These are phyloP conservation scores for Limonium bicolor DNA, from an alignment of 148 eudicot genomes.

Conservation along the genomic window DNA sequence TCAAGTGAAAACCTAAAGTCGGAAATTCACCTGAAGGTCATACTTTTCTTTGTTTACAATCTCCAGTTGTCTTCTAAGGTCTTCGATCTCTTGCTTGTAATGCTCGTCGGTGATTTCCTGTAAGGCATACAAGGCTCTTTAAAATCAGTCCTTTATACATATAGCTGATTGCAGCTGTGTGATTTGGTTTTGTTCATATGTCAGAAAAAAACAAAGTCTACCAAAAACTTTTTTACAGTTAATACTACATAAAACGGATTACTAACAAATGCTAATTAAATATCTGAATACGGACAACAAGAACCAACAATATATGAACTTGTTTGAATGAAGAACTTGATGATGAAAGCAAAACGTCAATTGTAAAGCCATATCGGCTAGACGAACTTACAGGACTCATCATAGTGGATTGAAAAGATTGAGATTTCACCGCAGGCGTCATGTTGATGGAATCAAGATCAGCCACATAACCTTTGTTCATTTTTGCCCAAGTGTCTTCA, in stretches of 20 bases:
- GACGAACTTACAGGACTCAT: constrained; percentile 32
- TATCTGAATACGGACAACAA: too few relatives aligned
- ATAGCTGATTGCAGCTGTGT: too few relatives aligned
- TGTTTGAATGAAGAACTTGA: neutral
- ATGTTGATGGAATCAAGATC: constrained; percentile 83
- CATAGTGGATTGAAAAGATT: constrained; percentile 45
- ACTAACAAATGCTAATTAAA: too few relatives aligned
- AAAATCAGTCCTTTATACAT: too few relatives aligned
- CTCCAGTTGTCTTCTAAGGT: constrained; percentile 49
- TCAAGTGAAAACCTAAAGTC: constrained; percentile 7
- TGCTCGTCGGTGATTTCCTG: constrained; percentile 37
- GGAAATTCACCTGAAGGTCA: constrained; percentile 61
- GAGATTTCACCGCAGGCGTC: constrained; percentile 77
- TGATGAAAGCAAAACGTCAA: neutral
- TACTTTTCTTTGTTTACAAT: constrained; percentile 44
- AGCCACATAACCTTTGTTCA: constrained; percentile 81
- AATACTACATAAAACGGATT: too few relatives aligned
- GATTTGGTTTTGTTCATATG: neutral
- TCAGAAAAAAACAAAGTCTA: neutral
- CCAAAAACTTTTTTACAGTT: neutral
- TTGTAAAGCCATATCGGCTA: neutral
- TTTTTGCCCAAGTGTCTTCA: constrained; percentile 81
- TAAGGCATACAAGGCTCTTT: too few relatives aligned
- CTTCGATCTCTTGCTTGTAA: constrained; percentile 38
- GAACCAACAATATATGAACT: neutral